Percentiles rank a stretch among this genome's conserved stretches.
phyloP scores from a whole-genome alignment of 257 asterid species.

The Paraleonurus japonicus region DNA sequence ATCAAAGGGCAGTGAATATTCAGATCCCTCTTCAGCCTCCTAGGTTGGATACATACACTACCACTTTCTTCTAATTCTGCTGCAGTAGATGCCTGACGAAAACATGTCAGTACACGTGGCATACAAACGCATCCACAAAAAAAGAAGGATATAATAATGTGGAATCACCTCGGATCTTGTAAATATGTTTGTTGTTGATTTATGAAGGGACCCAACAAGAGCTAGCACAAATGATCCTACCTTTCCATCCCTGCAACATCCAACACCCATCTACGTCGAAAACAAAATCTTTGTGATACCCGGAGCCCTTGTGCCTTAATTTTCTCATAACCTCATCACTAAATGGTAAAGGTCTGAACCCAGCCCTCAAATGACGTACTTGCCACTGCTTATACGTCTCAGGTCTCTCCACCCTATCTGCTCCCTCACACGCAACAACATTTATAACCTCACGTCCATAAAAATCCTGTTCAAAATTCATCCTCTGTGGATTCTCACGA shows the following conservation, averaged over 20 bases:
- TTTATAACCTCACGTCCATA: slow-evolving; percentile 75
- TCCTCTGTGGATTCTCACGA: slow-evolving; percentile 65
- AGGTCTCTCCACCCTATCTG: slow-evolving; percentile 84
- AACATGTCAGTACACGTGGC: neutral
- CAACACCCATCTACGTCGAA: slow-evolving; percentile 73
- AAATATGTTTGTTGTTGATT: slow-evolving; percentile 10
- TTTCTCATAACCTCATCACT: slow-evolving; percentile 46
- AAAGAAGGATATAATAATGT: neutral
- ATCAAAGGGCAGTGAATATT: slow-evolving; percentile 5
- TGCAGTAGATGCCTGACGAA: slow-evolving; percentile 21
- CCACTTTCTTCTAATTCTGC: neutral
- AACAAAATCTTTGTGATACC: slow-evolving; percentile 71
- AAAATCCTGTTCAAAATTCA: slow-evolving; percentile 70
- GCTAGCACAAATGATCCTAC: slow-evolving; percentile 62
- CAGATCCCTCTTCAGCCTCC: slow-evolving; percentile 18
- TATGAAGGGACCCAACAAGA: slow-evolving; percentile 79
- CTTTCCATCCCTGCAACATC: slow-evolving; percentile 99
- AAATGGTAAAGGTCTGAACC: slow-evolving; percentile 67
- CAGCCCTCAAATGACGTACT: slow-evolving; percentile 63
- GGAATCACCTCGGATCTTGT: slow-evolving; percentile 28
- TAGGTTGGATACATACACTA: slow-evolving; percentile 21
- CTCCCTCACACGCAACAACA: slow-evolving; percentile 85
- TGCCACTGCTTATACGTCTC: slow-evolving; percentile 97
- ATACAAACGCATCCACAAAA: neutral
- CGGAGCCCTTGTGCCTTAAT: slow-evolving; percentile 45